Percentiles rank a stretch among this genome's conserved stretches.
phyloP scores from a whole-genome alignment of 495 filamentous ascomycete species.

The Neurospora hispaniola region DNA sequence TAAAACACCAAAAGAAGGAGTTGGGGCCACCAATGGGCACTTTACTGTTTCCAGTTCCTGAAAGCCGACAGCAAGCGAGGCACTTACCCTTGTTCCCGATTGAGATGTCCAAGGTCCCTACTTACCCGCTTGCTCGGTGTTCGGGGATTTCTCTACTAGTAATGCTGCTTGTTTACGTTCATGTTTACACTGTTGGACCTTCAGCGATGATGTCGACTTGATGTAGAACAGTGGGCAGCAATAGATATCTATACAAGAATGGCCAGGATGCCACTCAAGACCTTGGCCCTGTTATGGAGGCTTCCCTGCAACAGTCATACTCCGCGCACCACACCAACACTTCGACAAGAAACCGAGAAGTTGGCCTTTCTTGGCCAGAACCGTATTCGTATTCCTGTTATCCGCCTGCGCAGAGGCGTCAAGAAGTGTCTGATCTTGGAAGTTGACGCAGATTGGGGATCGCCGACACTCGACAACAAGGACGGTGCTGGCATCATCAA shows the following conservation, averaged over 20 bases:
- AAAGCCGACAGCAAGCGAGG: not conserved
- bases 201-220: not conserved
- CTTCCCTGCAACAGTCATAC: not conserved
- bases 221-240: not conserved
- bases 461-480: not conserved
- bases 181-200: not conserved
- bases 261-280: not conserved
- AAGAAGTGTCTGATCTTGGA: not conserved
- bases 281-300: not conserved
- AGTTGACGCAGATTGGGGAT: not conserved
- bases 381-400: not conserved
- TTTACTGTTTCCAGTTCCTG: not conserved
- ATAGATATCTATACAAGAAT: not conserved
- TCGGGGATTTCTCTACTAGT: not conserved
- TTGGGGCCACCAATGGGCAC: not conserved
- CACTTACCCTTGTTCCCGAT: not conserved
- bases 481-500: not conserved
- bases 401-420: not conserved
- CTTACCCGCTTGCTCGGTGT: not conserved
- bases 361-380: not conserved
- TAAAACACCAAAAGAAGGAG: not conserved
- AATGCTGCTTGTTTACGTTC: not conserved
- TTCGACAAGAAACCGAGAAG: not conserved
- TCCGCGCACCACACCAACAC: not conserved
- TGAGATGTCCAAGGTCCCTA: not conserved